phyloP scores from a whole-genome alignment of 345 rosid genomes.

The Eucalyptus pumila region DNA sequence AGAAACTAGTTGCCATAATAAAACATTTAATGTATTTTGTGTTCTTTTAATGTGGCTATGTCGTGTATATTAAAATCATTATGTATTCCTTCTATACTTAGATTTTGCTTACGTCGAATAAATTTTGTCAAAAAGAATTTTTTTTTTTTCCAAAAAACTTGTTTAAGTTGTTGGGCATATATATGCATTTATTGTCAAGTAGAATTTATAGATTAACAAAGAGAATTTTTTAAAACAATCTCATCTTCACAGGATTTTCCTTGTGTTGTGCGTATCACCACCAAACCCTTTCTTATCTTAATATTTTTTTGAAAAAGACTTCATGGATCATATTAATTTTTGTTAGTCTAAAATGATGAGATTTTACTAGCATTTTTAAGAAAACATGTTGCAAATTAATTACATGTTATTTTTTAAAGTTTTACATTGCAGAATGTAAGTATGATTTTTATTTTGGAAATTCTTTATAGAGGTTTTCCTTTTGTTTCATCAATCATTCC shows the following conservation, averaged over 20 bases:
- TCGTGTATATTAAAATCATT: neutral
- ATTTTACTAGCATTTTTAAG: neutral
- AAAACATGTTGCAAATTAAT: no score
- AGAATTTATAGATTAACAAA: neutral
- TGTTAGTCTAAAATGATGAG: neutral
- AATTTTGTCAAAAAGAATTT: neutral
- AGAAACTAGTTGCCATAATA: neutral
- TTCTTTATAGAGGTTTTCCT: neutral
- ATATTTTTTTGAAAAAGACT: no score
- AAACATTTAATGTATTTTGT: neutral
- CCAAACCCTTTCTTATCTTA: neutral
- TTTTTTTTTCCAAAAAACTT: neutral
- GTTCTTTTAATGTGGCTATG: neutral
- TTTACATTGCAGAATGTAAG: neutral
- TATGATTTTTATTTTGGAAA: neutral
- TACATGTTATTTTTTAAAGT: neutral
- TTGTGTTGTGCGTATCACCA: neutral
- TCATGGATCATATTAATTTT: neutral
- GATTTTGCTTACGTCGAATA: neutral
- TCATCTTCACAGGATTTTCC: neutral
- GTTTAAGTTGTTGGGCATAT: neutral
- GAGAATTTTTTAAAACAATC: neutral
- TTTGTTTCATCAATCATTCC: neutral
- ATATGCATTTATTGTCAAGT: neutral
- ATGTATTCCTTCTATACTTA: neutral